These are phyloP conservation scores for Sclerotinia glacialis DNA, from an alignment of 2,329 filamentous ascomycete genomes.

Conservation along the genomic window DNA sequence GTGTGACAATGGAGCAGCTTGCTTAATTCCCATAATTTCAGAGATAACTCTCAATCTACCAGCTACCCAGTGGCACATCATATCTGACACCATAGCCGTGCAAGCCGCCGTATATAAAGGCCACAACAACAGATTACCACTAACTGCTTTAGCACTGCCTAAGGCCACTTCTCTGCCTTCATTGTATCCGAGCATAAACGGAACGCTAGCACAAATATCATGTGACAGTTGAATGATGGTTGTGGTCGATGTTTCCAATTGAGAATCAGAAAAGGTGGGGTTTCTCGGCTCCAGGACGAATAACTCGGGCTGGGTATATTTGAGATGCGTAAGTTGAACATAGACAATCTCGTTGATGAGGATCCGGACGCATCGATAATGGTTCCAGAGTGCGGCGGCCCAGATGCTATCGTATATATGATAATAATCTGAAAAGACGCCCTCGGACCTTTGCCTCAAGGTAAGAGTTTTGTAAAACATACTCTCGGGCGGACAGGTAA, in stretches of 20 bases:
- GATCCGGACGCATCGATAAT: conserved; percentile 32
- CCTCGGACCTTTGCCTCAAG: conserved; percentile 23
- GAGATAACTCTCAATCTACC: conserved; percentile 31
- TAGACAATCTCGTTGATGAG: conserved; percentile 34
- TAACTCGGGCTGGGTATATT: conserved; percentile 12
- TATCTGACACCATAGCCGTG: conserved; percentile 28
- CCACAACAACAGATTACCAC: conserved; percentile 34
- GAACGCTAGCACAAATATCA: conserved; percentile 35
- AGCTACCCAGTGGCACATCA: conserved; percentile 34
- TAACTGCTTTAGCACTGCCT: conserved; percentile 26
- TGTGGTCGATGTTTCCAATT: conserved; percentile 26
- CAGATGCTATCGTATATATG: conserved; percentile 33
- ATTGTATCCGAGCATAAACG: conserved; percentile 29
- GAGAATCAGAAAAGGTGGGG: conserved; percentile 24
- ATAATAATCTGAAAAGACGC: conserved; percentile 35
- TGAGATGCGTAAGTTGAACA: conserved; percentile 30
- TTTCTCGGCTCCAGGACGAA: conserved; percentile 13
- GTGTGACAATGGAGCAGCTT: conserved; percentile 32
- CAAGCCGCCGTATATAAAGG: conserved; percentile 32
- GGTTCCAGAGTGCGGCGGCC: conserved; percentile 36
- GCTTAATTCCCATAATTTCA: conserved; percentile 33
- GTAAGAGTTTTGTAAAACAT: conserved; percentile 28
- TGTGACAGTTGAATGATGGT: conserved; percentile 29
- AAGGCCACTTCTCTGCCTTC: conserved; percentile 14
- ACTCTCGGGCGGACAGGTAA: conserved; percentile 23